Conservation (phyloP, 176 grass and related monocot genomes). For the Rhynchospora breviuscula region DNA sequence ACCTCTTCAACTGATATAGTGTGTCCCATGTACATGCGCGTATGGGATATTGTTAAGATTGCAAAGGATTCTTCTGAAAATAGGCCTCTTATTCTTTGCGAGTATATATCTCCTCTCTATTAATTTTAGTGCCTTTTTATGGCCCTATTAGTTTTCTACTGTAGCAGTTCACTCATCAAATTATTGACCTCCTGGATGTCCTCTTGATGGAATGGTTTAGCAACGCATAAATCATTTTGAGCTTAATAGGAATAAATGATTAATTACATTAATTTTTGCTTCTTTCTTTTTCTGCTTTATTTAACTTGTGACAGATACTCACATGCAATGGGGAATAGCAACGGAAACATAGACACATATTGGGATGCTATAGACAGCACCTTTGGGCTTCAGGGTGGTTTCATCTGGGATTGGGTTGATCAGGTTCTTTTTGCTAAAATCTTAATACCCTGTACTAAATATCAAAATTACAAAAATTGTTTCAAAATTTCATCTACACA, state of each 20-base stretch:
- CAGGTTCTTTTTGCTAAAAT: slow-evolving; percentile 47
- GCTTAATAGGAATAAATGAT: neutral
- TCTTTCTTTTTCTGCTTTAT: slow-evolving; percentile 28
- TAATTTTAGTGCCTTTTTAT: slow-evolving; percentile 18
- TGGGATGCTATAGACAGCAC: slow-evolving; percentile 89
- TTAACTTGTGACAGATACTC: slow-evolving; percentile 51
- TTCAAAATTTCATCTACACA: neutral
- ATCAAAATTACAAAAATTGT: neutral
- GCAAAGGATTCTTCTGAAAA: slow-evolving; percentile 73
- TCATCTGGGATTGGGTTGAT: slow-evolving; percentile 98
- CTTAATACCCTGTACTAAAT: neutral
- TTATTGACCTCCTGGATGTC: neutral
- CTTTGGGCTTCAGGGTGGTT: slow-evolving; percentile 94
- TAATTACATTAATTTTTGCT: neutral
- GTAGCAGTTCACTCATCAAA: neutral
- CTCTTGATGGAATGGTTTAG: neutral
- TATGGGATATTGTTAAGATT: slow-evolving; percentile 91
- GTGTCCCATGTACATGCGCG: slow-evolving; percentile 99
- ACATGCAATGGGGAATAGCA: slow-evolving; percentile 99
- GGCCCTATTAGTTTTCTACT: neutral
- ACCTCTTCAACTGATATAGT: slow-evolving; percentile 91
- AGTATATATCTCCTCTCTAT: slow-evolving; percentile 48
- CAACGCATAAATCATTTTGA: neutral
- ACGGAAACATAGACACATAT: slow-evolving; percentile 82
- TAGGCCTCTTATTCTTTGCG: slow-evolving; percentile 94